Conservation (phyloP, 2,329 filamentous ascomycete genomes). For the Lachnellula hyalina region DNA sequence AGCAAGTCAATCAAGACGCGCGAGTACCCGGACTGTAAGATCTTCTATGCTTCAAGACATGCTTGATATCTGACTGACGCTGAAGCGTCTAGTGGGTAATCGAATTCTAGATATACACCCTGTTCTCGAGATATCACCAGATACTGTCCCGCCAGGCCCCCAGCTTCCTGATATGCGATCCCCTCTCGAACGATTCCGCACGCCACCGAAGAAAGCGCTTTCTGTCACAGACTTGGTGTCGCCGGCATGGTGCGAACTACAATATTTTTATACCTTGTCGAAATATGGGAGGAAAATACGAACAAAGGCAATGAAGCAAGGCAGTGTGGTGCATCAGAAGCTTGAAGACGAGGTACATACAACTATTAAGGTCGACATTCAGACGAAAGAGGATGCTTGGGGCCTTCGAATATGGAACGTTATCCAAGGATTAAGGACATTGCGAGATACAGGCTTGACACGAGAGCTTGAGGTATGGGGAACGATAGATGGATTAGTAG, state of each 20-base stretch:
- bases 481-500: conserved; percentile 69
- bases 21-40: conserved; percentile 47
- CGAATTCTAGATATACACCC: conserved; percentile 1
- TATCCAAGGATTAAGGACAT: conserved; percentile 73
- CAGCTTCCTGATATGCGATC: conserved; percentile 41
- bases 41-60: not conserved
- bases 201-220: conserved; percentile 69
- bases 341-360: conserved; percentile 83
- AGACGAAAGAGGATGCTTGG: conserved; percentile 74
- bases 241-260: conserved; percentile 92
- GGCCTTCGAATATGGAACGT: conserved; percentile 86
- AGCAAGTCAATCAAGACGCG: conserved; percentile 22
- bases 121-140: not conserved
- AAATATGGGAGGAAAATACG: conserved; percentile 68
- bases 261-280: conserved; percentile 83
- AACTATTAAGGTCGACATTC: conserved; percentile 65
- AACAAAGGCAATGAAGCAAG: conserved; percentile 79
- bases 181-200: conserved; percentile 74
- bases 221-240: conserved; percentile 85
- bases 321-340: conserved; percentile 71
- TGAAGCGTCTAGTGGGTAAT: conserved; percentile 56
- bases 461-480: conserved; percentile 84
- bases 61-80: conserved; percentile 52
- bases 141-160: not conserved
- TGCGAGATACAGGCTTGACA: conserved; percentile 66